Percentiles rank a stretch among this genome's conserved stretches.
These are phyloP conservation scores for Thymus mandschuricus DNA, from an alignment of 257 asterid genomes.

Conservation along the genomic window DNA sequence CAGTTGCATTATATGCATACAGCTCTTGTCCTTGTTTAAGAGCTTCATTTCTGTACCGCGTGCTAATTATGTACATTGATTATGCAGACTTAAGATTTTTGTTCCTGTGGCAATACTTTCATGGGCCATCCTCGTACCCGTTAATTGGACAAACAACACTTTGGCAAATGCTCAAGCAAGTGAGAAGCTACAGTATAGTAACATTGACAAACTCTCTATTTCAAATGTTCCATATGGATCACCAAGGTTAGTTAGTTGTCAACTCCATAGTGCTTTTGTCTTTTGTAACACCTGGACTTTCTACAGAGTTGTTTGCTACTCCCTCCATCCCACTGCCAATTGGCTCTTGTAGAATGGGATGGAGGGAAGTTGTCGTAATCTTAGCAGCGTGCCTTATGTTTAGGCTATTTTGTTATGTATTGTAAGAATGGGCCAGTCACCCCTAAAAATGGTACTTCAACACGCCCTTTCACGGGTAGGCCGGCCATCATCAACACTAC, in stretches of 20 bases:
- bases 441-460: no score
- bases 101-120: conserved; percentile 81
- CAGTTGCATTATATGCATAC: neutral
- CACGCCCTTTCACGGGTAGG: no score
- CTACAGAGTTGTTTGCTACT: neutral
- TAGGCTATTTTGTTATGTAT: no score
- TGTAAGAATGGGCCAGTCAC: no score
- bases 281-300: neutral
- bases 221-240: conserved; percentile 81
- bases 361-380: neutral
- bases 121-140: conserved; percentile 88
- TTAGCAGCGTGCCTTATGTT: neutral
- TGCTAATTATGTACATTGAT: conserved; percentile 29
- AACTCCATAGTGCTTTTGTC: neutral
- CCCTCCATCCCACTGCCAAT: no score
- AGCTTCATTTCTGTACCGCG: conserved; percentile 8
- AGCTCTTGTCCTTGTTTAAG: conserved; percentile 3
- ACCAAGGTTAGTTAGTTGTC: conserved; percentile 52
- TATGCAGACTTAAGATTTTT: conserved; percentile 84
- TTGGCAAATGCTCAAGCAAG: conserved; percentile 52
- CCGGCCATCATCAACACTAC: no score
- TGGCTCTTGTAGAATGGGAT: no score
- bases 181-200: conserved; percentile 52
- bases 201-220: conserved; percentile 91
- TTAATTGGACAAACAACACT: conserved; percentile 90